Base-by-base conservation (phyloP, 345 rosid species). In the Draba incana region DNA sequence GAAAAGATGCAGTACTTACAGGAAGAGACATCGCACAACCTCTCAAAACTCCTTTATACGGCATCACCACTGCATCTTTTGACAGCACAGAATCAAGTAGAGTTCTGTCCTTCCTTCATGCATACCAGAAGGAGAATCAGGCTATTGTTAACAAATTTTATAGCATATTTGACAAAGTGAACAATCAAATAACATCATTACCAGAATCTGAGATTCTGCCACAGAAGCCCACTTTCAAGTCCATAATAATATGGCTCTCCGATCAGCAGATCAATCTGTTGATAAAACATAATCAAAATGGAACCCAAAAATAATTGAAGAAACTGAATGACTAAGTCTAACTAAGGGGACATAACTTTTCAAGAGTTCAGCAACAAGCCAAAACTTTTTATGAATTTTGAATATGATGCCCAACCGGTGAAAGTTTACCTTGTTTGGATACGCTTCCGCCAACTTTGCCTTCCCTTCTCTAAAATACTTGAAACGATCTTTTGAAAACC, bases 121-220 rank as follows among this genome's bases (percentile, higher is more conserved):
- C 66, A 69, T 56, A 69, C 33, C 41, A 69, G 38, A 57, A 41
- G 69, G 31, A 27, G 24, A 70, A 63, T 64, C 42, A 57, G 23
- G n/a, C 54, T 50, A 55, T 16, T 4, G 16, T 54, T 62, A 16
- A 56, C 50, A 68, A 54, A 45, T 52, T 52, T 27, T 43, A 42
- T 39, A 50, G 56, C 56, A 2, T 69, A 31, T 61, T 46, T 20
- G 37, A 37, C 5, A 39, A 75, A 62, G 43, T 50, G n/a, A 63
- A 10, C n/a, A 66, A 67, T 23, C 16, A 61, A 72, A 27, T 42
- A 52, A 39, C 33, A 53, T 12, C 54, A 74, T 62, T 81, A 94
- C 99, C 99, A 94, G 79, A 94, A 94, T 37, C 95, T 92, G 59
- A 94, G 86, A 79, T 86, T 86, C 64, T 88, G 88, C 96, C 99